Base-by-base conservation (phyloP, 768 basidiomycete species). In the Lactifluus hygrophoroides region DNA sequence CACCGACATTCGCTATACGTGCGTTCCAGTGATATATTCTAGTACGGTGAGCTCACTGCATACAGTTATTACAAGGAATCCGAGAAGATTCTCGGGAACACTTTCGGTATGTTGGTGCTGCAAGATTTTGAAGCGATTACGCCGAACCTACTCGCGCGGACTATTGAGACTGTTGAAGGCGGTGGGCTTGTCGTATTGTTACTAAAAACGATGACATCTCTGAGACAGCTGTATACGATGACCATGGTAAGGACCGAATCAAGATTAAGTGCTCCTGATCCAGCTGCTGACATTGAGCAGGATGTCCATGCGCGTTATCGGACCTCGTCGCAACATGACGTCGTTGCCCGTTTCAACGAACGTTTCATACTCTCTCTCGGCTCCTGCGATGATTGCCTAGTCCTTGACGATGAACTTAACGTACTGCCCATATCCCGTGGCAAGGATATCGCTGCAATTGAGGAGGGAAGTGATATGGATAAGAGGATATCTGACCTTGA, bases 81-180 rank as follows among this genome's bases (percentile, higher is more conserved):
- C 0, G 84, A 94, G 49, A 96, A 95, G 73, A 92, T 97, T 62
- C 82, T 99, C 35, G 96, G 95, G 65, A 90, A 97, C 69, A 99
- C 96, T 0, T 98, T 88, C 71, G 95, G 95, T 43, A 97, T 98
- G 93, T 85, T 90, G 59, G 82, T 98, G 1, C 75, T 99, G 49
- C 96, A 98, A 72, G 96, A 98, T 67, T 99, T 98, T 64, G 96
- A 99, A 69, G 95, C 96, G 5, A 83, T 99, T 61, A 99, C 96
- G 2, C 96, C 96, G 16, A 99, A 99, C 73, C 74, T 98, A 49
- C 85, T 98, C 43, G 96, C 96, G 4, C 79, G 95, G 59, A 97
- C 96, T 14, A 92, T 98, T 51, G 96, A 99, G 75, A 99, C 96
- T 0, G 95, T 99, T 1, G 93, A 98, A 68, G 96, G 96, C 14